A percentile compares a stretch with the other conserved stretches of the same genome.
Evolutionary conservation across 345 rosid species (phyloP).

Genomic region (Hibiscus syriacus): DNA sequence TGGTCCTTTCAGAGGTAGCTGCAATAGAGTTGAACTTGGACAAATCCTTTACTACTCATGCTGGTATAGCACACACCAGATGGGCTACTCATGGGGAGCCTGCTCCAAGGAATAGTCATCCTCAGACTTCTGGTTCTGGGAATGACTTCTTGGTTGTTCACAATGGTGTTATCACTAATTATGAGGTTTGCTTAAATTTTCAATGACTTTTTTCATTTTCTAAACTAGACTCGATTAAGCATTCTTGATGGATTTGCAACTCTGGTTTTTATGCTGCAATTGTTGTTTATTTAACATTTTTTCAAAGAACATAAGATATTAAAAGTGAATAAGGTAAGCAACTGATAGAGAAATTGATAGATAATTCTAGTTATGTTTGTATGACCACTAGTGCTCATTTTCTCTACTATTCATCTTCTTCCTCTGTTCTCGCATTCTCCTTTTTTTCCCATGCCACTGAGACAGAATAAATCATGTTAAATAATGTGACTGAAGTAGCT

Average conservation of each 20-base stretch:
- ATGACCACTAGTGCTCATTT: background rate
- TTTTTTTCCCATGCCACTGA: background rate
- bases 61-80: slow-evolving; percentile 94
- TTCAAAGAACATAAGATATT: background rate
- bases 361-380: background rate
- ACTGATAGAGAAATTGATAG: background rate
- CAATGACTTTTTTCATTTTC: background rate
- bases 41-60: slow-evolving; percentile 60
- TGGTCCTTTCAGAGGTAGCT: slow-evolving; percentile 48
- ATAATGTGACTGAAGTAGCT: background rate
- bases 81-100: slow-evolving; percentile 99
- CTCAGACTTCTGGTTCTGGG: slow-evolving; percentile 73
- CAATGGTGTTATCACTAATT: slow-evolving; percentile 84
- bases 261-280: background rate
- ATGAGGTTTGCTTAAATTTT: slow-evolving; percentile 43
- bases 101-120: slow-evolving; percentile 87
- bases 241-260: background rate
- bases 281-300: background rate
- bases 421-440: background rate
- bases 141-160: slow-evolving; percentile 91
- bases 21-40: slow-evolving; percentile 57
- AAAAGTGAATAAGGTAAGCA: background rate
- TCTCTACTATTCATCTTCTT: background rate
- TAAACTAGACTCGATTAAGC: background rate
- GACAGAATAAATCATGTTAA: background rate